Evolutionary conservation across 2,329 filamentous ascomycete species (phyloP), one percentile per base, ranked within the genome.

Genomic region (Pyrenochaeta sp.): DNA sequence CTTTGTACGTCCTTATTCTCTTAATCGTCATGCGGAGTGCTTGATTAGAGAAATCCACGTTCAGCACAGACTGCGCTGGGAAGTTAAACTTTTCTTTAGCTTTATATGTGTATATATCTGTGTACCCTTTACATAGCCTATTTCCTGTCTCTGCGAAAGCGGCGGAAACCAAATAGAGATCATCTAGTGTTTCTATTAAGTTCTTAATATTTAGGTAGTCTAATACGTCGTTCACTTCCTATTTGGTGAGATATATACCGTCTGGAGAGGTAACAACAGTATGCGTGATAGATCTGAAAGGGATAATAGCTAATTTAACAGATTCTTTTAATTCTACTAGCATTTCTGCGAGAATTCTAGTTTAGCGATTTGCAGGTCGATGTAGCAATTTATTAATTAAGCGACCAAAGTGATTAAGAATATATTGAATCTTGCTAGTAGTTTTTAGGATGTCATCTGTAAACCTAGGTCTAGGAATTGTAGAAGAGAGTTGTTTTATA

Each of bases 251-350:
- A 27, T 21, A 18, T 26, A 41, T 41, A 10, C 24, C 29, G 19
- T 41, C 38, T 31, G 38, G 38, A 21, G 38, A 41, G 14, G 27
- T 41, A 26, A 41, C 30, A 14, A 41, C 38, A 17, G 38, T 29
- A 19, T 34, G 38, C 14, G 38, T 41, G 21, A 41, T 19, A 22
- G 28, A 17, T 26, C 27, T 32, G 20, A 18, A 23, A 10, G 24
- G 24, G 38, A 34, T 21, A 15, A 34, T 30, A 13, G 24, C 24
- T 11, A 13, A 27, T 27, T 27, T 13, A 27, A 27, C 14, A 27
- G 24, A 27, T 27, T 10, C 5, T 27, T 27, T 27, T 10, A 27
- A 10, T 27, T 27, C 24, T 27, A 14, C 14, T 13, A 41, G 13
- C 28, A 41, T 34, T 34, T 41, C 38, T 34, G 38, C 38, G 14